Conservation (phyloP, 768 basidiomycete genomes). For the Baorangia bicolor region DNA sequence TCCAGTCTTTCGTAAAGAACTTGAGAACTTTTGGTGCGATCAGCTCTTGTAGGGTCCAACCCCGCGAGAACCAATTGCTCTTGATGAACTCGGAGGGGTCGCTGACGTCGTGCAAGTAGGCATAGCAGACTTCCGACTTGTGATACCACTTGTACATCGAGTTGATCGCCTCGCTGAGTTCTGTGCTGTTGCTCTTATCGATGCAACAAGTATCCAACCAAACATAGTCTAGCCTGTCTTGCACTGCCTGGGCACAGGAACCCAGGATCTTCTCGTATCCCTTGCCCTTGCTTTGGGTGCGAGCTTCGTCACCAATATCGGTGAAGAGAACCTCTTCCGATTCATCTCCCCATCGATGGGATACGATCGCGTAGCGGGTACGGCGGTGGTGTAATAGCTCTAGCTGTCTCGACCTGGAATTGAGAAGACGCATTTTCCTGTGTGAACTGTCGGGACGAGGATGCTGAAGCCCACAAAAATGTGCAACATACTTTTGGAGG, state of each 20-base stretch:
- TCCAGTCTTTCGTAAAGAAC: conserved; percentile 32
- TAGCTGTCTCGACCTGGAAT: conserved; percentile 14
- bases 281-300: conserved; percentile 12
- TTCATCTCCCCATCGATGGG: conserved; percentile 28
- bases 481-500: conserved; percentile 4
- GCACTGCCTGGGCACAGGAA: conserved; percentile 17
- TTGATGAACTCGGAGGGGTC: conserved; percentile 11
- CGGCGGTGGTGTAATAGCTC: conserved; percentile 9
- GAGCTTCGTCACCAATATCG: conserved; percentile 19
- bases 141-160: conserved; percentile 37
- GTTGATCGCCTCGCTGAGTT: conserved; percentile 32
- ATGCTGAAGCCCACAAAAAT: neutral
- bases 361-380: conserved; percentile 24
- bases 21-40: conserved; percentile 27
- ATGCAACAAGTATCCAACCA: conserved; percentile 38
- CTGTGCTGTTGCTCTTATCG: conserved; percentile 26
- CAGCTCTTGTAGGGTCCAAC: conserved; percentile 34
- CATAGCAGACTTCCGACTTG: conserved; percentile 26
- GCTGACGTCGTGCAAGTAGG: conserved; percentile 27
- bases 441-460: neutral
- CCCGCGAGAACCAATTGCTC: conserved; percentile 33
- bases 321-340: conserved; percentile 24
- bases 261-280: conserved; percentile 24
- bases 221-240: conserved; percentile 19
- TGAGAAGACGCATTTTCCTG: conserved; percentile 25